phyloP scores from a whole-genome alignment of 768 basidiomycete species.

The Auricularia sp. region DNA sequence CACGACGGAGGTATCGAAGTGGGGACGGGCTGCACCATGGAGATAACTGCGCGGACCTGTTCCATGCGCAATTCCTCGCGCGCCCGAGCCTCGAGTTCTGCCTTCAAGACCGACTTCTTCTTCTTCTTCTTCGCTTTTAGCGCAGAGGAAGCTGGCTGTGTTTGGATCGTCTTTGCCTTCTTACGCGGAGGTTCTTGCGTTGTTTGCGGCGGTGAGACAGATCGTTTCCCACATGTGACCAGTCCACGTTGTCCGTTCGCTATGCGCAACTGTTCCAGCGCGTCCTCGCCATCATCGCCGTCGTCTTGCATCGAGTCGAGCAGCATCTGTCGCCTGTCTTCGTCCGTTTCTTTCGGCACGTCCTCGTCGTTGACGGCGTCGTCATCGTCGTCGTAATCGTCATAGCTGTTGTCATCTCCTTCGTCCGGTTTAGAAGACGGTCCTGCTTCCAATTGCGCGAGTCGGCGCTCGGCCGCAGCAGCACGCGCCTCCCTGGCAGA shows the following conservation, averaged over 20 bases:
- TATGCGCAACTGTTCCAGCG: not conserved
- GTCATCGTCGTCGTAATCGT: conserved; percentile 14
- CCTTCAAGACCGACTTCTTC: too few species aligned
- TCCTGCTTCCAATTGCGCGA: conserved; percentile 17
- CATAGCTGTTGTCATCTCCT: conserved; percentile 9
- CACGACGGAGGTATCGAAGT: too few species aligned
- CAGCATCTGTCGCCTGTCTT: conserved; percentile 42
- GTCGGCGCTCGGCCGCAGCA: conserved; percentile 55
- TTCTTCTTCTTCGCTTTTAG: not conserved
- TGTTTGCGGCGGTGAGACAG: too few species aligned
- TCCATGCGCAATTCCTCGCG: too few species aligned
- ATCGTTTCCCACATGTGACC: not conserved
- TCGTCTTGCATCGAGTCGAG: conserved; percentile 34
- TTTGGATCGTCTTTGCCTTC: not conserved
- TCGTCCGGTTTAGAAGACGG: conserved; percentile 7
- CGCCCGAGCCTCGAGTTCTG: too few species aligned
- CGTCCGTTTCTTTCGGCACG: conserved; percentile 28
- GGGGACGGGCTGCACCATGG: too few species aligned
- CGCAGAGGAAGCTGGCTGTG: not conserved
- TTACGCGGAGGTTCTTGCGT: not conserved
- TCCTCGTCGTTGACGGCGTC: conserved; percentile 18
- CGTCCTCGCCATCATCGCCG: conserved; percentile 26
- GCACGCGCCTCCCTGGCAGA: conserved; percentile 72
- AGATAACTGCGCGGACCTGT: too few species aligned
- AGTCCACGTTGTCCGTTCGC: not conserved